Evolutionary conservation across 2,329 filamentous ascomycete species (phyloP).

Genomic region (Cladophialophora yegresii): DNA sequence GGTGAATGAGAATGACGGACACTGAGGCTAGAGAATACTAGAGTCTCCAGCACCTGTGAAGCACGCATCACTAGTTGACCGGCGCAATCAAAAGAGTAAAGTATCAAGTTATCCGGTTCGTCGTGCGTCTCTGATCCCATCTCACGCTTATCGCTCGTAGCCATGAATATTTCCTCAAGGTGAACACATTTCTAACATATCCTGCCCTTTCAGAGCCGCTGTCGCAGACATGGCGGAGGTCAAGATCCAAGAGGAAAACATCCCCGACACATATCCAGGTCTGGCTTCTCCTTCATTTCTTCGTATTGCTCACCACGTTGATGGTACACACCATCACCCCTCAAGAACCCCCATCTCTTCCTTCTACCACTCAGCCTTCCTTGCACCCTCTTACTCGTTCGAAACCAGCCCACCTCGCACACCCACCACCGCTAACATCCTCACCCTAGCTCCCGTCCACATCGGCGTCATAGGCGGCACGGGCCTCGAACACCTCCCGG

Average conservation of each 20-base stretch:
- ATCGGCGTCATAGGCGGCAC: slow-evolving; percentile 94
- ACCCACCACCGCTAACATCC: background rate
- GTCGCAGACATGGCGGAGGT: slow-evolving; percentile 3
- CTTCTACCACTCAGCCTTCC: background rate
- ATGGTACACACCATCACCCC: background rate
- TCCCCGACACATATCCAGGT: slow-evolving; percentile 28
- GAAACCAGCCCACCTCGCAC: background rate
- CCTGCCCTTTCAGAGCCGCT: background rate
- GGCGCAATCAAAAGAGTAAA: background rate
- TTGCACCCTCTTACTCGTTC: background rate
- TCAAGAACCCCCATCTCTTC: background rate
- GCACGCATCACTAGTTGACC: background rate
- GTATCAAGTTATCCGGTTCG: background rate
- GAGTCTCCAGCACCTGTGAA: background rate
- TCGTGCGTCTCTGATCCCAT: background rate
- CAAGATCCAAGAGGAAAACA: slow-evolving; percentile 19
- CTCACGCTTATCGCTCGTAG: background rate
- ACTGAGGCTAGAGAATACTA: background rate
- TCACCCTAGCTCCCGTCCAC: slow-evolving; percentile 64
- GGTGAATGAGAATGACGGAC: background rate
- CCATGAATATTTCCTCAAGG: background rate
- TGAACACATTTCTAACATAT: background rate
- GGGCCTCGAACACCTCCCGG: slow-evolving; percentile 81
- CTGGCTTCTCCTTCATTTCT: background rate
- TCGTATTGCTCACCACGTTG: background rate